Percentiles rank a stretch among this genome's conserved stretches.
These are phyloP conservation scores for Aureobasidium sp. DNA, from an alignment of 2,329 filamentous ascomycete genomes.

Conservation along the genomic window DNA sequence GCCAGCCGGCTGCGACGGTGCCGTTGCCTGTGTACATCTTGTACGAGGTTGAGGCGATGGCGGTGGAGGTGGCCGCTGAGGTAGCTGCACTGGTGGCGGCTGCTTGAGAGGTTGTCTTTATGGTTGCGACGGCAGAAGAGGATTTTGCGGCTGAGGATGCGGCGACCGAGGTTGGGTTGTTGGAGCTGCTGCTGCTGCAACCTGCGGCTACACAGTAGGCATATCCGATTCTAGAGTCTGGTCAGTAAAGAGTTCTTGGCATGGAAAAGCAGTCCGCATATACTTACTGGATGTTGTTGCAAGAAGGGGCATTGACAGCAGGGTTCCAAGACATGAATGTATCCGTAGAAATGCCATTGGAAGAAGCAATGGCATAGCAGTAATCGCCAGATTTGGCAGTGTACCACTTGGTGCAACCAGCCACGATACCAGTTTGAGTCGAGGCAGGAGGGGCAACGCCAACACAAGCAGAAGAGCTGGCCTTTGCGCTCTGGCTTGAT, in stretches of 20 bases:
- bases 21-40: slow-evolving; percentile 31
- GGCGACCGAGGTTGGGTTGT: not conserved
- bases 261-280: not conserved
- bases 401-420: slow-evolving; percentile 25
- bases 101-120: not conserved
- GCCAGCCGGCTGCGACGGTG: slow-evolving; percentile 32
- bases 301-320: slow-evolving; percentile 21
- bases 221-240: slow-evolving; percentile 15
- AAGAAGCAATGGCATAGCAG: slow-evolving; percentile 21
- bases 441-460: slow-evolving; percentile 21
- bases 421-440: slow-evolving; percentile 22
- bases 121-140: not conserved
- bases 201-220: slow-evolving; percentile 24
- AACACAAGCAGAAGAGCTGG: slow-evolving; percentile 13
- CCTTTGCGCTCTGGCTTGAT: slow-evolving; percentile 3
- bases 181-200: slow-evolving; percentile 14
- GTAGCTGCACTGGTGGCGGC: not conserved
- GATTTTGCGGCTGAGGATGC: not conserved
- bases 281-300: slow-evolving; percentile 20
- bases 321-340: slow-evolving; percentile 26
- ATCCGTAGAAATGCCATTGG: slow-evolving; percentile 20
- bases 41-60: slow-evolving; percentile 20
- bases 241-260: not conserved
- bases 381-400: slow-evolving; percentile 22
- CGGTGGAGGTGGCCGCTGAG: not conserved